Evolutionary conservation across 1,284 basidiomycete species (phyloP).

Genomic region (Trametes pubescens): DNA sequence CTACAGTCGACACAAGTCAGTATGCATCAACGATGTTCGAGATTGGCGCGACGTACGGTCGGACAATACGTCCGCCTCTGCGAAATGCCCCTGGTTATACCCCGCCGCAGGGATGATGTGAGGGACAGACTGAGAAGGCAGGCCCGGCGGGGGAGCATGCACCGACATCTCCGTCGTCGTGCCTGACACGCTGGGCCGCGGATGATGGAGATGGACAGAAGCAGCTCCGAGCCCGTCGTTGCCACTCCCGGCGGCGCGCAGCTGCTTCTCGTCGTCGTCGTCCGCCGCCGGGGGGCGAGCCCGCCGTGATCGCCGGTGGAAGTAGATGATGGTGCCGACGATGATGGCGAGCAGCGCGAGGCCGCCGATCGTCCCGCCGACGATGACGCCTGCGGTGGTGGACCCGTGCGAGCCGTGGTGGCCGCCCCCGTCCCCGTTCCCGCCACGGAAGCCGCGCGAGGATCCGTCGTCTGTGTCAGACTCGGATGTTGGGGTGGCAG

Average conservation of each 20-base stretch:
- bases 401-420: neutral
- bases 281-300: neutral
- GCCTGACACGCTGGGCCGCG: neutral
- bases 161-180: neutral
- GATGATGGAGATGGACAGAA: neutral
- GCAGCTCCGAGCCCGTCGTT: neutral
- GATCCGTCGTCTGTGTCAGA: neutral
- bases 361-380: conserved; percentile 14
- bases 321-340: conserved; percentile 7
- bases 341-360: conserved; percentile 14
- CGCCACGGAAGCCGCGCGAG: conserved; percentile 1
- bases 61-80: neutral
- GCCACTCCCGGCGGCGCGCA: neutral
- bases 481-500: conserved; percentile 46
- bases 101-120: neutral
- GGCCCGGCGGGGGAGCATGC: neutral
- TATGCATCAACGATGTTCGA: neutral
- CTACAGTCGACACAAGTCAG: neutral
- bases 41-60: neutral
- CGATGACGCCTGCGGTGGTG: conserved; percentile 8
- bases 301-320: conserved; percentile 3
- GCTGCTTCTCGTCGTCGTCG: conserved; percentile 16
- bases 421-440: neutral
- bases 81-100: neutral
- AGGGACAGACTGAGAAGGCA: neutral